Percentiles rank a stretch among this genome's conserved stretches.
Evolutionary conservation across 192 early-diverging fungal genomes (phyloP).

Genomic region (Radiomyces spectabilis): DNA sequence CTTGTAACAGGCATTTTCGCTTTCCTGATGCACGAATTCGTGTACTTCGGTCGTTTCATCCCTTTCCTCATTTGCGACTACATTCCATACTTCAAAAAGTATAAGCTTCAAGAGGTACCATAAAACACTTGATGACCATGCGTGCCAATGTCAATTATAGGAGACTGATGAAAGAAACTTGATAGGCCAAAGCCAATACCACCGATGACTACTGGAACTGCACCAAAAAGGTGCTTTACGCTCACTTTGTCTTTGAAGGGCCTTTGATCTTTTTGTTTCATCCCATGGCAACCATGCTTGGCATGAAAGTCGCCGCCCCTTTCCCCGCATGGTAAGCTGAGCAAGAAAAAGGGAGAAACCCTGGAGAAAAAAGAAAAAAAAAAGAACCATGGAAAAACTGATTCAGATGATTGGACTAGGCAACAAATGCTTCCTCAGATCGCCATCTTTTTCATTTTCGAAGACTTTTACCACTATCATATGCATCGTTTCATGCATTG

Average conservation of each 20-base stretch:
- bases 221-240: constrained; percentile 51
- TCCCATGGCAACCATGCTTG: constrained; percentile 73
- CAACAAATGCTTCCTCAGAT: constrained; percentile 46
- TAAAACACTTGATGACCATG: no score
- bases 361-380: neutral
- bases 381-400: no score
- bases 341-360: no score
- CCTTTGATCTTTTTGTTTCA: constrained; percentile 88
- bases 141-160: constrained; percentile 4
- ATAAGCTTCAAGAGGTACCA: constrained; percentile 82
- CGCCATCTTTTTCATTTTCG: constrained; percentile 71
- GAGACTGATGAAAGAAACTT: neutral
- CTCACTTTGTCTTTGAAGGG: constrained; percentile 76
- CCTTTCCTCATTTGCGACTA: constrained; percentile 81
- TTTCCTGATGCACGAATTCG: constrained; percentile 84
- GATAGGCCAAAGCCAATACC: constrained; percentile 57
- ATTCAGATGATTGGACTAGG: neutral
- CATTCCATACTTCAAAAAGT: constrained; percentile 79
- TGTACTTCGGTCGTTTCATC: constrained; percentile 89
- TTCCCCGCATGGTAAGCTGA: constrained; percentile 65
- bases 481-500: constrained; percentile 85
- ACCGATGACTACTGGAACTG: constrained; percentile 66
- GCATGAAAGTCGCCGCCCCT: constrained; percentile 80
- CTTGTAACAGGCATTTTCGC: constrained; percentile 65
- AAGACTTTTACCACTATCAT: constrained; percentile 93